Evolutionary conservation across 2,329 filamentous ascomycete species (phyloP).

Genomic region (Pseudocercospora ulei): DNA sequence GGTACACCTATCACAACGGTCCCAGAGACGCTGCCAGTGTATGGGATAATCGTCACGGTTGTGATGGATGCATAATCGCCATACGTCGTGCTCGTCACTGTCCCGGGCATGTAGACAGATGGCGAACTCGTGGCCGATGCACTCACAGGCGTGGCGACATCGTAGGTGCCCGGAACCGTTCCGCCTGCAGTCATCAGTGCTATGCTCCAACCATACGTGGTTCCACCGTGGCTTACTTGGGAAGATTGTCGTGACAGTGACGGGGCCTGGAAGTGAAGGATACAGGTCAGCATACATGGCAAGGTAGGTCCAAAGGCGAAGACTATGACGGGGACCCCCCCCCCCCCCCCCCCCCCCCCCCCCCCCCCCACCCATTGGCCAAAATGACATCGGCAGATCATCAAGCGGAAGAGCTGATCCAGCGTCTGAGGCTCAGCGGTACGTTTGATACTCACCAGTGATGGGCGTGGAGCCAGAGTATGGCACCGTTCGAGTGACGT

Average conservation of each 20-base stretch:
- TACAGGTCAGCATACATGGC: too few species aligned
- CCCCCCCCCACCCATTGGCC: too few species aligned
- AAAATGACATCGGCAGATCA: too few species aligned
- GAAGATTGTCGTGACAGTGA: constrained; percentile 1
- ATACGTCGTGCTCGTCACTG: constrained; percentile 1
- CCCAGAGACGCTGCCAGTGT: background rate
- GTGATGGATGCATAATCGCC: background rate
- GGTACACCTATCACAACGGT: background rate
- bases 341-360: too few species aligned
- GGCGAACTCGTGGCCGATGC: constrained; percentile 3
- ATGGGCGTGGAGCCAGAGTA: constrained; percentile 2
- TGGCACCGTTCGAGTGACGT: background rate
- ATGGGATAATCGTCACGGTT: constrained; percentile 2
- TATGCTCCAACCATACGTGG: too few species aligned
- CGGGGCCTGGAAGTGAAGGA: too few species aligned
- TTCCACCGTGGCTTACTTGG: constrained; percentile 1
- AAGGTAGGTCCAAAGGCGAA: too few species aligned
- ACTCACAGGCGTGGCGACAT: background rate
- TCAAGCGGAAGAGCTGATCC: too few species aligned
- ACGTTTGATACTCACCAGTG: too few species aligned
- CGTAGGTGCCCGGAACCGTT: constrained; percentile 4
- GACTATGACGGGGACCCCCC: too few species aligned
- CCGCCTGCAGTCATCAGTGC: constrained; percentile 1
- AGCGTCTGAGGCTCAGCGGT: too few species aligned
- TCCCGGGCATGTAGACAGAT: background rate